Conservation (phyloP, 352 stramenopile genomes). For the Plasmopara viticola region DNA sequence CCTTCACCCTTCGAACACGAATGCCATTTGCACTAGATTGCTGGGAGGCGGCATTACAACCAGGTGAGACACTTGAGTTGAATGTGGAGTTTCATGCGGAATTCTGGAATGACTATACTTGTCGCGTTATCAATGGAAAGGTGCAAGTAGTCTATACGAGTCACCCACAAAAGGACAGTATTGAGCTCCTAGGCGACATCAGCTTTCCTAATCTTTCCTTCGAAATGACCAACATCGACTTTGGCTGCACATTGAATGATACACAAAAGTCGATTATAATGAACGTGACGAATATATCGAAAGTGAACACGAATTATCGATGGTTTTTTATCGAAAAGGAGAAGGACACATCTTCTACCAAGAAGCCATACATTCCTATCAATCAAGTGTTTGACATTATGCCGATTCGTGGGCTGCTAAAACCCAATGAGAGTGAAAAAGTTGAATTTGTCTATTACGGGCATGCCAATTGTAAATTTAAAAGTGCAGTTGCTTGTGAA, state of each 20-base stretch:
- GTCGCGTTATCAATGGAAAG: conserved; percentile 81
- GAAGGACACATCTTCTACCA: conserved; percentile 50
- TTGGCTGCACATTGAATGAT: conserved; percentile 94
- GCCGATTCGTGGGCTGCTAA: conserved; percentile 82
- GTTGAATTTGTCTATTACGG: conserved; percentile 94
- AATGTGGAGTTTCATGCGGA: conserved; percentile 92
- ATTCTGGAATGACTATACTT: conserved; percentile 88
- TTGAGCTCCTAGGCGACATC: conserved; percentile 89
- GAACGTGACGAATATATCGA: conserved; percentile 86
- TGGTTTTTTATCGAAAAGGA: conserved; percentile 95
- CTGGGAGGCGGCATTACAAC: conserved; percentile 84
- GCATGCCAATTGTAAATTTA: conserved; percentile 89
- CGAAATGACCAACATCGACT: conserved; percentile 86
- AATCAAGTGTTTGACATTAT: conserved; percentile 95
- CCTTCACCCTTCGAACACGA: conserved; percentile 87
- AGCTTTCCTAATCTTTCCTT: conserved; percentile 94
- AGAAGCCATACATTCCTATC: conserved; percentile 85
- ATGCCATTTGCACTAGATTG: conserved; percentile 89
- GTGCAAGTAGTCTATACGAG: conserved; percentile 79
- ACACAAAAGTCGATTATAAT: conserved; percentile 88
- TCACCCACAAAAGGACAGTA: conserved; percentile 87
- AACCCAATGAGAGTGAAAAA: conserved; percentile 84
- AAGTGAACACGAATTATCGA: conserved; percentile 81
- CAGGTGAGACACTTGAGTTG: conserved; percentile 68
- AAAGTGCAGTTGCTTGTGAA: conserved; percentile 83